A percentile compares a stretch with the other conserved stretches of the same genome.
phyloP scores from a whole-genome alignment of 352 stramenopile genomes.

The Phytopythium sindhum region DNA sequence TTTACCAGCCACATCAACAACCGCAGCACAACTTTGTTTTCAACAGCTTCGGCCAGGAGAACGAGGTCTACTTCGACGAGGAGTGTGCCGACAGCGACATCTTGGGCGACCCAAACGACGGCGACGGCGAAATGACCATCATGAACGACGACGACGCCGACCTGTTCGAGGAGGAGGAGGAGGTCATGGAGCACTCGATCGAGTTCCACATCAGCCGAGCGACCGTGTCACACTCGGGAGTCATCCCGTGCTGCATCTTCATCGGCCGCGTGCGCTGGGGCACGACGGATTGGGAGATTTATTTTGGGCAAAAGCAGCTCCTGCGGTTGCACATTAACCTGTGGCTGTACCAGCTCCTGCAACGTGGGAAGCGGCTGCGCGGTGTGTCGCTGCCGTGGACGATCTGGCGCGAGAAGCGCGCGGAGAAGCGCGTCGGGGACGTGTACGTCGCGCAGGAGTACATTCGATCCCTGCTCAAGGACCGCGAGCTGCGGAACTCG shows the following conservation, averaged over 20 bases:
- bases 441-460: conserved; percentile 75
- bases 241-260: conserved; percentile 84
- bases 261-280: conserved; percentile 73
- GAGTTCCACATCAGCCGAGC: conserved; percentile 71
- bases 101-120: conserved; percentile 37
- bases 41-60: conserved; percentile 17
- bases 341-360: conserved; percentile 44
- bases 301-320: conserved; percentile 85
- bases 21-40: conserved; percentile 12
- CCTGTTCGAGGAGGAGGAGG: conserved; percentile 47
- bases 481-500: conserved; percentile 68
- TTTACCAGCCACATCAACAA: not conserved
- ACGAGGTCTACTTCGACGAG: conserved; percentile 26
- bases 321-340: conserved; percentile 71
- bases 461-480: conserved; percentile 55
- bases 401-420: conserved; percentile 78
- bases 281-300: conserved; percentile 80
- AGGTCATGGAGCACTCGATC: conserved; percentile 72
- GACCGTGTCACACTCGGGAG: conserved; percentile 56
- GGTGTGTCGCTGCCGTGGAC: conserved; percentile 67
- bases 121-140: conserved; percentile 55
- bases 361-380: conserved; percentile 39
- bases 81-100: conserved; percentile 48
- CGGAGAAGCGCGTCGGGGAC: conserved; percentile 62
- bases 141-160: conserved; percentile 63